phyloP scores from a whole-genome alignment of 441 rosid species.

The Syzygium malaccense region DNA sequence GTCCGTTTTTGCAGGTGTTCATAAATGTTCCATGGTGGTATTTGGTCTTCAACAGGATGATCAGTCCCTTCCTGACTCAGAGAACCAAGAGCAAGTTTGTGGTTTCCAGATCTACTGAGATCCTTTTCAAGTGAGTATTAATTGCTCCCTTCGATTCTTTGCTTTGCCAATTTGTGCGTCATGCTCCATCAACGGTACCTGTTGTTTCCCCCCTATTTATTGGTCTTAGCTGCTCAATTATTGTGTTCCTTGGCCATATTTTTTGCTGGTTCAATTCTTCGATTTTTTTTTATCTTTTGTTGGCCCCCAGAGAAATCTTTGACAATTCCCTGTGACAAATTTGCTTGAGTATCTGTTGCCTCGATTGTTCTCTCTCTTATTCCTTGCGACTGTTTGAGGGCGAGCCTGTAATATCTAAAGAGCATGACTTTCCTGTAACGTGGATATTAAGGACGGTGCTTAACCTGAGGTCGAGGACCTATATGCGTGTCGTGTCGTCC shows the following conservation, averaged over 20 bases:
- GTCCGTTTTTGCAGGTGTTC: slow-evolving; percentile 32
- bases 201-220: background rate
- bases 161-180: background rate
- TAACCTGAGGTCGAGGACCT: background rate
- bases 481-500: background rate
- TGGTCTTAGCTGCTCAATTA: background rate
- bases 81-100: slow-evolving; percentile 82
- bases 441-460: background rate
- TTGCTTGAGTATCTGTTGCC: background rate
- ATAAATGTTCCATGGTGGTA: slow-evolving; percentile 96
- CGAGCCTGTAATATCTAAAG: background rate
- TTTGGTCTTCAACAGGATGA: slow-evolving; percentile 57
- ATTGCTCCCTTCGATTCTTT: background rate
- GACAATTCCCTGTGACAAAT: background rate
- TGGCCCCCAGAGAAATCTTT: background rate
- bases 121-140: slow-evolving; percentile 39
- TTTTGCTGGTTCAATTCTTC: background rate
- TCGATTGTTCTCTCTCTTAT: background rate
- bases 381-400: background rate
- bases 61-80: slow-evolving; percentile 79
- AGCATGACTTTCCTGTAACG: background rate
- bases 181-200: background rate
- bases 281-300: background rate
- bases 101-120: slow-evolving; percentile 51
- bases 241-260: background rate